Conservation (phyloP, 1,284 basidiomycete species). For the Cryptococcus sp. region DNA sequence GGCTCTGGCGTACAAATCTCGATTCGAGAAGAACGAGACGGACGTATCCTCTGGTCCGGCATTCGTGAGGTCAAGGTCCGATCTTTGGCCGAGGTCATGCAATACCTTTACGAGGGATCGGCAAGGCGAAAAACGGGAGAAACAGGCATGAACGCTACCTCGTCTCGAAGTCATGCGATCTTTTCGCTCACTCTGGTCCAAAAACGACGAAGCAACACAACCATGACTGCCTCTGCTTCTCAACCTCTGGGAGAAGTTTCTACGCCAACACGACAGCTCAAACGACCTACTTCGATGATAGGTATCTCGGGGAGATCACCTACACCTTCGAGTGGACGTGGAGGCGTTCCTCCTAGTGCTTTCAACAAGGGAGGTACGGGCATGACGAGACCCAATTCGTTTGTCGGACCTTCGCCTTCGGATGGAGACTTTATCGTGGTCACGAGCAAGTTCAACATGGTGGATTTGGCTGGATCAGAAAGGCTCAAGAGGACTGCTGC, state of each 20-base stretch:
- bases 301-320: conserved; percentile 19
- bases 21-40: conserved; percentile 93
- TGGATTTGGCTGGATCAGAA: conserved; percentile 95
- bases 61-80: conserved; percentile 83
- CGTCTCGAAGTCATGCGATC: conserved; percentile 95
- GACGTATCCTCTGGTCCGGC: conserved; percentile 95
- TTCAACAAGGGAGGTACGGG: conserved; percentile 27
- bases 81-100: conserved; percentile 83
- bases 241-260: conserved; percentile 9
- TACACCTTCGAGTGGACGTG: conserved; percentile 16
- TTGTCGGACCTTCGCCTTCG: conserved; percentile 50
- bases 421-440: conserved; percentile 78
- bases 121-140: conserved; percentile 89
- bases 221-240: neutral
- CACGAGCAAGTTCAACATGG: conserved; percentile 96
- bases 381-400: conserved; percentile 63
- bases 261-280: conserved; percentile 24
- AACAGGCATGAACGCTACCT: conserved; percentile 98
- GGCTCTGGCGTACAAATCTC: conserved; percentile 73
- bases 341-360: conserved; percentile 14
- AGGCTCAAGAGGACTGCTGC: conserved; percentile 90
- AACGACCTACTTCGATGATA: conserved; percentile 27
- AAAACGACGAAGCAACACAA: conserved; percentile 31
- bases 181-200: conserved; percentile 93
- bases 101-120: conserved; percentile 79